These are phyloP conservation scores for Spatholobus suberectus DNA, from an alignment of 306 rosid species.

Conservation along the genomic window DNA sequence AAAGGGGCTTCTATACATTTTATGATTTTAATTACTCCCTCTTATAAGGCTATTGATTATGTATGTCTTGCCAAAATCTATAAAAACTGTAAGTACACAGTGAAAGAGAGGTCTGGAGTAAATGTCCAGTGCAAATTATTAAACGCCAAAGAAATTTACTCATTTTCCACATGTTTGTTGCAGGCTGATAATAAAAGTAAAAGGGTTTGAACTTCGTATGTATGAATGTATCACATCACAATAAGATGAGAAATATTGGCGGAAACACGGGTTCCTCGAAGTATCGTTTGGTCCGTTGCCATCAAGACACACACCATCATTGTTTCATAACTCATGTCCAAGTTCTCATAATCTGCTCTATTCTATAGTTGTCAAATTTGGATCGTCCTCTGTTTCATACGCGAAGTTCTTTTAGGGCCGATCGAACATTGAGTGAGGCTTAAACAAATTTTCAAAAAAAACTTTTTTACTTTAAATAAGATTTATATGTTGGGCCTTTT, in stretches of 20 bases:
- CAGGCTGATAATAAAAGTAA: neutral
- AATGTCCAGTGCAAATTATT: neutral
- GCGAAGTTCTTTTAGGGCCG: too few species aligned
- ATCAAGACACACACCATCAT: neutral
- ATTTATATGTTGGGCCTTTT: too few species aligned
- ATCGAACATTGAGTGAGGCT: too few species aligned
- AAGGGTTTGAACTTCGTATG: neutral
- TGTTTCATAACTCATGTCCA: neutral
- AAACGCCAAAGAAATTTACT: neutral
- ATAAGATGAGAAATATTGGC: neutral
- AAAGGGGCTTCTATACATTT: neutral
- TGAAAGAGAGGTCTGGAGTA: neutral
- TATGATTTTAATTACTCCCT: neutral
- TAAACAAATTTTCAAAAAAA: too few species aligned
- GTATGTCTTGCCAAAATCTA: neutral
- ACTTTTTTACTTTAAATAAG: too few species aligned
- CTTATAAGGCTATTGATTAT: neutral
- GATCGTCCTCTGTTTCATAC: neutral
- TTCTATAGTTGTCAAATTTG: neutral
- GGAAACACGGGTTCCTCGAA: neutral
- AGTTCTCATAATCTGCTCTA: neutral
- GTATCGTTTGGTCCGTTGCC: neutral
- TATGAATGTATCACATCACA: neutral
- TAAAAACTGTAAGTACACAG: conserved; percentile 24
- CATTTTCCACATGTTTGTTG: neutral